These are phyloP conservation scores for Ogataea populi-albae DNA, from an alignment of 805 yeast genomes.

Conservation along the genomic window DNA sequence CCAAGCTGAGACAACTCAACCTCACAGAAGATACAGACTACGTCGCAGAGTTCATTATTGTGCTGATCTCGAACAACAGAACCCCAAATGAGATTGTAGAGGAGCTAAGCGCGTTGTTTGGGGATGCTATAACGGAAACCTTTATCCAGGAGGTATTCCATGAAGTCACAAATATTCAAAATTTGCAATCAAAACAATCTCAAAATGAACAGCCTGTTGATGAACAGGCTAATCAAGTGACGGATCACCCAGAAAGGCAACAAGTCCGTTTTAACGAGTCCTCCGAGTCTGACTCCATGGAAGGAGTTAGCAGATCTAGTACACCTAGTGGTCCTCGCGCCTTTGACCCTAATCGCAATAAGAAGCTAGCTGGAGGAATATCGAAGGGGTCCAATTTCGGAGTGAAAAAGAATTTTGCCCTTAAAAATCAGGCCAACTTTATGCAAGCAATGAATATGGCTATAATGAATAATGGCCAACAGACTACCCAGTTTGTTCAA, in stretches of 20 bases:
- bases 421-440: constrained; percentile 40
- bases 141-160: constrained; percentile 57
- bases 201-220: constrained; percentile 9
- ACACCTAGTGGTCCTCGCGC: constrained; percentile 25
- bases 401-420: constrained; percentile 30
- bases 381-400: constrained; percentile 12
- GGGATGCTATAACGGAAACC: constrained; percentile 53
- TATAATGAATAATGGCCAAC: constrained; percentile 23
- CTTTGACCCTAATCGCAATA: constrained; percentile 12
- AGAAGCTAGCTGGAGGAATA: constrained; percentile 17
- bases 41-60: constrained; percentile 72
- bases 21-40: constrained; percentile 53
- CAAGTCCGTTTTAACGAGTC: constrained; percentile 32
- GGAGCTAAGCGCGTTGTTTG: constrained; percentile 62
- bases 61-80: constrained; percentile 67
- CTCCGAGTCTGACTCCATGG: constrained; percentile 17
- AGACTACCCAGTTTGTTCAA: constrained; percentile 38
- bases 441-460: constrained; percentile 40
- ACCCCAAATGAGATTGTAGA: constrained; percentile 55
- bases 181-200: constrained; percentile 25
- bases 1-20: constrained; percentile 38
- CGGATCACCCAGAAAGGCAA: constrained; percentile 22
- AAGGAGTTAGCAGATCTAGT: constrained; percentile 14
- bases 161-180: constrained; percentile 42
- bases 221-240: constrained; percentile 18